phyloP scores from a whole-genome alignment of 148 eudicot genomes.

The Amaranthus cruentus region DNA sequence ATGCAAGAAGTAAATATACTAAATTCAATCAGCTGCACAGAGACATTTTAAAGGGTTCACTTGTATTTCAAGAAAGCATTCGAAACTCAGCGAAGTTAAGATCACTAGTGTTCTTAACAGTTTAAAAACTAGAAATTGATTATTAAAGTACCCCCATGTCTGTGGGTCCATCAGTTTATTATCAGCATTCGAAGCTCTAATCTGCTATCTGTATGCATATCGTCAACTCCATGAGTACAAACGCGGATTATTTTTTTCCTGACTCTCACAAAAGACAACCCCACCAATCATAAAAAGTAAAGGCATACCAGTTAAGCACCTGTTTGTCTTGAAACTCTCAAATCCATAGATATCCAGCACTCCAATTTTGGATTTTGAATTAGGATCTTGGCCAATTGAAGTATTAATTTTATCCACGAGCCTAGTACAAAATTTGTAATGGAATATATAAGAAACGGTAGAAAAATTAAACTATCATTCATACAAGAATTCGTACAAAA shows the following conservation, averaged over 20 bases:
- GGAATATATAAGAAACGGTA: background rate
- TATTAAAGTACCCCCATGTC: background rate
- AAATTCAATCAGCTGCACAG: too few relatives aligned
- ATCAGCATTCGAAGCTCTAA: background rate
- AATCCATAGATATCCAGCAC: slow-evolving; percentile 97
- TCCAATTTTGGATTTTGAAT: slow-evolving; percentile 76
- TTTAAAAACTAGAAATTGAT: too few relatives aligned
- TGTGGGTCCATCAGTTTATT: background rate
- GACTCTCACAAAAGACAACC: slow-evolving; percentile 4
- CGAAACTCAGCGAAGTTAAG: too few relatives aligned
- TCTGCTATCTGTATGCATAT: background rate
- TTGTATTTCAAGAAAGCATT: too few relatives aligned
- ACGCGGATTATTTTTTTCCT: slow-evolving; percentile 1
- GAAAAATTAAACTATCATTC: background rate
- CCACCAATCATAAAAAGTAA: slow-evolving; percentile 31
- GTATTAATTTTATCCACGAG: slow-evolving; percentile 80
- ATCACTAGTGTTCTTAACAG: too few relatives aligned
- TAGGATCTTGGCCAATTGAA: slow-evolving; percentile 89
- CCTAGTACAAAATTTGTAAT: slow-evolving; percentile 36
- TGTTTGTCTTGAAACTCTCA: slow-evolving; percentile 99
- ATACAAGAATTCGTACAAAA: background rate
- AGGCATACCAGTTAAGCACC: slow-evolving; percentile 71
- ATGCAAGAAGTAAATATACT: too few relatives aligned
- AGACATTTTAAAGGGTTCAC: too few relatives aligned
- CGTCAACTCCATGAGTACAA: background rate